These are phyloP conservation scores for Podila epicladia DNA, from an alignment of 192 early-diverging fungal genomes.

Conservation along the genomic window DNA sequence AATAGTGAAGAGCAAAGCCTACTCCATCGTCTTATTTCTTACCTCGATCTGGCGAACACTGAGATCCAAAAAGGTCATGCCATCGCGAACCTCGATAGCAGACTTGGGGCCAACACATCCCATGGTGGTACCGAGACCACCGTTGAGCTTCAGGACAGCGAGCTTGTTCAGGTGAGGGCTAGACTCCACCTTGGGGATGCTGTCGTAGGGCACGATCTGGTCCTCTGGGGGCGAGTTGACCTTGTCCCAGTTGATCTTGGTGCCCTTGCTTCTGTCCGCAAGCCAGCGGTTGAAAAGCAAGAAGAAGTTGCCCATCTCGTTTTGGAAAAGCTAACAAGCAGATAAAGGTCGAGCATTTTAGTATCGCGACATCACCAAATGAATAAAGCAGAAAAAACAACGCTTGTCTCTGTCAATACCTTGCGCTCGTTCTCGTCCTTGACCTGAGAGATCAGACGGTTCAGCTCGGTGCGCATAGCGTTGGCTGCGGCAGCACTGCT, in stretches of 20 bases:
- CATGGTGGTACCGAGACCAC: slow-evolving; percentile 99
- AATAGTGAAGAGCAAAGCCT: not conserved
- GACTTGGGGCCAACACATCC: slow-evolving; percentile 98
- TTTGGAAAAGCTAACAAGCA: slow-evolving; percentile 66
- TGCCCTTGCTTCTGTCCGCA: slow-evolving; percentile 77
- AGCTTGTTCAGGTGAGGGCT: slow-evolving; percentile 83
- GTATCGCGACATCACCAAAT: too few relatives aligned
- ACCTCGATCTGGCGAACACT: slow-evolving; percentile 99
- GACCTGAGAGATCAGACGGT: slow-evolving; percentile 64
- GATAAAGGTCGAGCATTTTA: too few relatives aligned
- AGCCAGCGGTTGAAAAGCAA: slow-evolving; percentile 88
- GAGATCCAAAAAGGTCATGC: slow-evolving; percentile 98
- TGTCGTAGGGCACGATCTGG: slow-evolving; percentile 85
- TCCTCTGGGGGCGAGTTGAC: slow-evolving; percentile 92
- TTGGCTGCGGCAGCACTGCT: slow-evolving; percentile 70
- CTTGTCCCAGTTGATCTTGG: slow-evolving; percentile 93
- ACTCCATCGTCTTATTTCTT: slow-evolving; percentile 6
- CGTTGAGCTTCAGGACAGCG: slow-evolving; percentile 99
- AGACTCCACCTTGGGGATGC: slow-evolving; percentile 63
- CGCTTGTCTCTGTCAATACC: slow-evolving; percentile 29
- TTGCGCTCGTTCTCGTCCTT: slow-evolving; percentile 68
- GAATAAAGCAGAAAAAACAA: too few relatives aligned
- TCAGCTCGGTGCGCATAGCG: slow-evolving; percentile 81
- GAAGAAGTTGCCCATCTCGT: slow-evolving; percentile 90
- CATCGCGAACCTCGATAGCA: slow-evolving; percentile 98